Conservation (phyloP, 2,329 filamentous ascomycete genomes). For the Epichloe coenophiala region DNA sequence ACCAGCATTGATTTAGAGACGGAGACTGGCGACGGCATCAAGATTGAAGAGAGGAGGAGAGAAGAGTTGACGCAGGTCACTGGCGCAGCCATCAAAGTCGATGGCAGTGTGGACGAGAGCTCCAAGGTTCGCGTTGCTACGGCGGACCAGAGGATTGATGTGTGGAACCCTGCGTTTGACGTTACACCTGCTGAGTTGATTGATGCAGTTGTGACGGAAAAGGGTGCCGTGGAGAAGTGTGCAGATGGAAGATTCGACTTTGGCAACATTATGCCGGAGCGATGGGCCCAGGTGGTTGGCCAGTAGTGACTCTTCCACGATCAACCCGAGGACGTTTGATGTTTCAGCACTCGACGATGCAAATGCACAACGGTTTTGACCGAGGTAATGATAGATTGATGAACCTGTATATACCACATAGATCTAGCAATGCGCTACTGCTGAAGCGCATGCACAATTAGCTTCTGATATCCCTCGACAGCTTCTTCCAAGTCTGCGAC, state of each 20-base stretch:
- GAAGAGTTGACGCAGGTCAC: constrained; percentile 77
- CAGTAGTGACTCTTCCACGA: background rate
- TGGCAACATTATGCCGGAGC: constrained; percentile 39
- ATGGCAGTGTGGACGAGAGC: constrained; percentile 49
- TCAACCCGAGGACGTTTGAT: background rate
- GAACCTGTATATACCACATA: background rate
- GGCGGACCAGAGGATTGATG: constrained; percentile 61
- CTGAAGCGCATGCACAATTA: constrained; percentile 45
- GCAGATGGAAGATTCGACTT: constrained; percentile 57
- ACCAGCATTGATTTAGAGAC: constrained; percentile 87
- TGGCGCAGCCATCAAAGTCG: constrained; percentile 54
- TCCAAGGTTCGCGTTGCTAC: constrained; percentile 63
- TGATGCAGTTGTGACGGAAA: constrained; percentile 88
- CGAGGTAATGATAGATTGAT: background rate
- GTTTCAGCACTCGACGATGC: background rate
- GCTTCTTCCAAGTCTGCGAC: constrained; percentile 64
- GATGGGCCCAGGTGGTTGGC: constrained; percentile 28
- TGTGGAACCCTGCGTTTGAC: constrained; percentile 97
- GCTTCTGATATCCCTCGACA: constrained; percentile 63
- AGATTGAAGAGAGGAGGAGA: constrained; percentile 75
- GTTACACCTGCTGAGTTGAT: constrained; percentile 82
- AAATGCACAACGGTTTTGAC: background rate
- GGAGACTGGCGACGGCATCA: constrained; percentile 61
- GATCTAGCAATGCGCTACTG: constrained; percentile 8
- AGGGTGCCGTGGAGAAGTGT: constrained; percentile 71